These are phyloP conservation scores for Cicer yamashitae DNA, from an alignment of 306 rosid genomes.

Conservation along the genomic window DNA sequence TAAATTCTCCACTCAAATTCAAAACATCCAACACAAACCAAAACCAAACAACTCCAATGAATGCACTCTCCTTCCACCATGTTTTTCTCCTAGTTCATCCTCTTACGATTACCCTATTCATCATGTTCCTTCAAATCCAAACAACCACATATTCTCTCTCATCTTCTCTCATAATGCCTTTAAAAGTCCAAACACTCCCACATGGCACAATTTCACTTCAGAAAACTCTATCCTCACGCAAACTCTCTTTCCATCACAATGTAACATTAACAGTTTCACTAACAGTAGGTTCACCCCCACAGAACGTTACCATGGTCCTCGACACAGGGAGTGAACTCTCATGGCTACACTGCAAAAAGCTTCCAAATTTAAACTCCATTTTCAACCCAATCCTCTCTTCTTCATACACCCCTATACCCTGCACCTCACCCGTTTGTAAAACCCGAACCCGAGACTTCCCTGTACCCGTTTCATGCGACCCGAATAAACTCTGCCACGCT, in stretches of 20 bases:
- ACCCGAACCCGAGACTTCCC: constrained; percentile 71
- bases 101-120: constrained; percentile 30
- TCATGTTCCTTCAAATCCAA: constrained; percentile 40
- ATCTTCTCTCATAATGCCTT: constrained; percentile 52
- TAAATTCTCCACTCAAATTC: constrained; percentile 16
- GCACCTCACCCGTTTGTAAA: constrained; percentile 65
- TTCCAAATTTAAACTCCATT: constrained; percentile 49
- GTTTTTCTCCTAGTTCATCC: constrained; percentile 11
- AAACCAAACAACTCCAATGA: background rate
- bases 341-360: constrained; percentile 76
- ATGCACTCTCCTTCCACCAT: constrained; percentile 37
- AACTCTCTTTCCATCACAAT: constrained; percentile 72
- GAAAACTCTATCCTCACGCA: constrained; percentile 45
- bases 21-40: constrained; percentile 27
- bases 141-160: constrained; percentile 19
- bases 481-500: constrained; percentile 71
- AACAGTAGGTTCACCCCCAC: constrained; percentile 82
- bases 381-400: constrained; percentile 68
- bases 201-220: constrained; percentile 35
- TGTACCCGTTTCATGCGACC: constrained; percentile 73
- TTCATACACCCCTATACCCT: constrained; percentile 64
- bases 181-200: constrained; percentile 59
- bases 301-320: constrained; percentile 89
- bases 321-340: constrained; percentile 96
- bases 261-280: constrained; percentile 76